Conservation (phyloP, 164 flowering plant genomes). For the Platanus orientalis region DNA sequence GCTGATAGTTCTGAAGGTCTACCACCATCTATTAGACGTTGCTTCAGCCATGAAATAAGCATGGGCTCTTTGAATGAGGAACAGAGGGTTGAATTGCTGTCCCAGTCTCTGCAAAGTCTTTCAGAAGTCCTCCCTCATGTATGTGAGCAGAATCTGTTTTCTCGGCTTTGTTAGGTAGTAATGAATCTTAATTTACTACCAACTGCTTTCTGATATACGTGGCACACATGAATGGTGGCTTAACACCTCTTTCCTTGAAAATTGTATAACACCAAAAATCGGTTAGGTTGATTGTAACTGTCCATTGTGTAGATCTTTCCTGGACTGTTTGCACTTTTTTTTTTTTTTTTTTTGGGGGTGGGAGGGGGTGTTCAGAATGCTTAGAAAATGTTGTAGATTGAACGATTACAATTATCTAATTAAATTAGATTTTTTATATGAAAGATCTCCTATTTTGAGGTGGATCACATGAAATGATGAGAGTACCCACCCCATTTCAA, state of each 20-base stretch:
- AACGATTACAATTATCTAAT: not conserved
- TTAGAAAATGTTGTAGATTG: not conserved
- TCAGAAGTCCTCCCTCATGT: conserved; percentile 47
- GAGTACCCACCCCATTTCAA: no score
- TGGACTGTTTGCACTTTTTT: not conserved
- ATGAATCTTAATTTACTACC: no score
- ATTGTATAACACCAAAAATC: not conserved
- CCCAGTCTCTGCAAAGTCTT: conserved; percentile 49
- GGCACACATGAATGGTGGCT: not conserved
- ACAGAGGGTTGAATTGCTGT: conserved; percentile 70
- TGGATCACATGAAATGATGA: no score
- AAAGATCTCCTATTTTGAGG: no score
- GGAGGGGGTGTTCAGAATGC: no score
- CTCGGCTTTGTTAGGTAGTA: no score
- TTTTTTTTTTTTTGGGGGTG: not conserved
- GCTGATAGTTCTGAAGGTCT: conserved; percentile 77
- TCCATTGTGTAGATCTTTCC: not conserved
- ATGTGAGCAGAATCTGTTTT: conserved; percentile 17
- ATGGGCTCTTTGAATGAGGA: conserved; percentile 76
- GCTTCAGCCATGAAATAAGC: conserved; percentile 88
- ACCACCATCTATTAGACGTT: conserved; percentile 74
- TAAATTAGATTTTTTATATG: not conserved
- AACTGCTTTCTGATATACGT: not conserved
- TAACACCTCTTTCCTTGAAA: not conserved
- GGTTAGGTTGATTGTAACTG: not conserved